These are phyloP conservation scores for Clarireedia sp. DNA, from an alignment of 2,329 filamentous ascomycete genomes.

Conservation along the genomic window DNA sequence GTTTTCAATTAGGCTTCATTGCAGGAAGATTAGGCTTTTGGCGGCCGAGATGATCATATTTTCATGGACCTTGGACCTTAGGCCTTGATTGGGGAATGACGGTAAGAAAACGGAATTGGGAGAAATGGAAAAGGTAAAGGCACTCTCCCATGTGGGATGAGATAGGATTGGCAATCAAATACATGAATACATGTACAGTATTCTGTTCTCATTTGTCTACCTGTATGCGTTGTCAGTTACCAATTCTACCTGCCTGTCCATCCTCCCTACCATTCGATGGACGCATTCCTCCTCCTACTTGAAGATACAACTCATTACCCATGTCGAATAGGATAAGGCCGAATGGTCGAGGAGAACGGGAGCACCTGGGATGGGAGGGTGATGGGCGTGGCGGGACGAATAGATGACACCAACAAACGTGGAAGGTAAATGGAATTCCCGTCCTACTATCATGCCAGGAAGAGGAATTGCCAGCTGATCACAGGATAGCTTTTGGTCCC, in stretches of 20 bases:
- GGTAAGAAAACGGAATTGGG: neutral
- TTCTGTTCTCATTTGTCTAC: neutral
- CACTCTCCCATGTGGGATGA: neutral
- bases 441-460: neutral
- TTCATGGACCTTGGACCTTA: neutral
- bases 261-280: neutral
- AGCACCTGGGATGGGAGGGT: neutral
- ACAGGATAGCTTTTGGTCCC: constrained; percentile 6
- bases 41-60: neutral
- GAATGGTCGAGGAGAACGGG: neutral
- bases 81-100: neutral
- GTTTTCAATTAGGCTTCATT: constrained; percentile 17
- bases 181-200: neutral
- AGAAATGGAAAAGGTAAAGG: neutral
- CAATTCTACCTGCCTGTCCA: neutral
- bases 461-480: neutral
- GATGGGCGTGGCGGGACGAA: neutral
- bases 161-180: neutral
- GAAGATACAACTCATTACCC: neutral
- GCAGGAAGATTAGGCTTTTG: constrained; percentile 16
- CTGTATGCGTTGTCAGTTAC: constrained; percentile 9
- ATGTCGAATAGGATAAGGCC: neutral
- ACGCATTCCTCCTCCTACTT: neutral
- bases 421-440: neutral
- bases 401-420: constrained; percentile 1